Conservation (phyloP, 2,329 filamentous ascomycete genomes). For the Bimuria novae-zelandiae region DNA sequence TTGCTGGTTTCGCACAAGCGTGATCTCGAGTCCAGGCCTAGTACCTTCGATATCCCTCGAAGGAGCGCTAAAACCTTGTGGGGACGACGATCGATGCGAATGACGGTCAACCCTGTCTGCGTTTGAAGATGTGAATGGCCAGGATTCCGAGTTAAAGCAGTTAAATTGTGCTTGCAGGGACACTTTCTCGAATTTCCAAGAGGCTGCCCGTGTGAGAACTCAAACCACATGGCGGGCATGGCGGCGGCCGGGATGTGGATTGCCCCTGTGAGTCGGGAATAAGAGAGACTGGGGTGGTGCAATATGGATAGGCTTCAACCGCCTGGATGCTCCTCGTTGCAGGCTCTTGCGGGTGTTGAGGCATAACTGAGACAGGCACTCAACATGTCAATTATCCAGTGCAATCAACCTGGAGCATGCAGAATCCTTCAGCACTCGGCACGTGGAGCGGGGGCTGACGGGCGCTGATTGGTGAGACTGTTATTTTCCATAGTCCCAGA, state of each 20-base stretch:
- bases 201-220: constrained; percentile 29
- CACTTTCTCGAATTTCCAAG: constrained; percentile 11
- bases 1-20: constrained; percentile 17
- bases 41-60: too few relatives aligned
- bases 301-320: constrained; percentile 22
- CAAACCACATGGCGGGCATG: constrained; percentile 22
- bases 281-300: constrained; percentile 12
- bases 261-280: constrained; percentile 7
- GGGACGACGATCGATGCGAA: constrained; percentile 15
- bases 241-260: constrained; percentile 12
- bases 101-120: constrained; percentile 5
- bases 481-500: not conserved
- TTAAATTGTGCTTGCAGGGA: constrained; percentile 14
- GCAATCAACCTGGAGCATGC: constrained; percentile 22
- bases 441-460: not conserved
- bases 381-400: constrained; percentile 9
- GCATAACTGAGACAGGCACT: constrained; percentile 21
- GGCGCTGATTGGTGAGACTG: constrained; percentile 2
- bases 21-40: not conserved
- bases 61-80: constrained; percentile 12
- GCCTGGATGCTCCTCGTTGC: constrained; percentile 6
- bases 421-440: constrained; percentile 9
- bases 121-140: constrained; percentile 8
- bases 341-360: constrained; percentile 6
- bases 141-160: constrained; percentile 23